Evolutionary conservation across 257 asterid genomes (phyloP), one percentile per base, ranked within the genome.

Genomic region (Euphrasia confusa): DNA sequence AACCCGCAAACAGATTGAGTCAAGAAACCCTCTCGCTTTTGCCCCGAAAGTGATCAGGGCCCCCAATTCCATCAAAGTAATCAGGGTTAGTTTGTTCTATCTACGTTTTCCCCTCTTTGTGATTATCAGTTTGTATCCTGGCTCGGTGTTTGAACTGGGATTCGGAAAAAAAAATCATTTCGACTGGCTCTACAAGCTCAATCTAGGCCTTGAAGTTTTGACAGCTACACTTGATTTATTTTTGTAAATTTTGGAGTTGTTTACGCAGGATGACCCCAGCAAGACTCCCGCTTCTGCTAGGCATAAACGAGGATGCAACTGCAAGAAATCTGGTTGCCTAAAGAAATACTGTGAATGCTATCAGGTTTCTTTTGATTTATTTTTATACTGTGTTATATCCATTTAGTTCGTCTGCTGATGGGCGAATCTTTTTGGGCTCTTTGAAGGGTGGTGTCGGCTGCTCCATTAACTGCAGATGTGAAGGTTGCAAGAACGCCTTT

Each of bases 271-370:
- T 9, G 92, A 86, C 73, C 79, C 84, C 53, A 84, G 80, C 77
- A 81, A 84, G 69, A 92, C 99, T 24, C 99, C 99, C 48, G 96
- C 96, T 72, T 92, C 99, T 60, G 97, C 99, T 53, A 87, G 99
- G 59, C 99, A 92, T 71, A 92, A 92, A 72, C 69, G 99, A 78
- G 99, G 99, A 71, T 92, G 99, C 84, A 92, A 92, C 81, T 92
- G 99, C 89, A 92, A 89, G 56, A 92, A 92, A 68, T 92, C 99
- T 0, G 91, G 90, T 26, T 92, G 99, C 80, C 79, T 92, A 63
- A 92, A 92, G 85, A 92, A 86, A 74, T 92, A 92, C 70, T 92
- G 99, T 14, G 99, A 92, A 83, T 92, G 99, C 84, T 92, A 83
- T 85, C 99, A 92, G 98, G 97, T 92, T 58, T 35, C 53, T 72